A percentile compares a stretch with the other conserved stretches of the same genome.
Evolutionary conservation across 75 land plant genomes (phyloP).

Genomic region (Chamaecyparis obtusa): DNA sequence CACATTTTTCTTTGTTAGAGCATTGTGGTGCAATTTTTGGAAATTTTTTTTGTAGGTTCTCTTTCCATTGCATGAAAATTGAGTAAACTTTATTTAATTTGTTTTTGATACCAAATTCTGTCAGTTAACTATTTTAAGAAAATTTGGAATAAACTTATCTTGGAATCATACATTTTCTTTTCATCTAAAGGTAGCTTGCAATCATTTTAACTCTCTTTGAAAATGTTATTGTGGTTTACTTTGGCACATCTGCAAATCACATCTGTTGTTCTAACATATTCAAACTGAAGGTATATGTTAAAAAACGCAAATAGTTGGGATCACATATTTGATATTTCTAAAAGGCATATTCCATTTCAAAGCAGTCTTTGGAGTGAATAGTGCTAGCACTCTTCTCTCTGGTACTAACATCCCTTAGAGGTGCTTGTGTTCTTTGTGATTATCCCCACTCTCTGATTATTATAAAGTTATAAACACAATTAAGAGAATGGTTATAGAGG

Average conservation of each 20-base stretch:
- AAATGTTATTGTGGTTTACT: not conserved
- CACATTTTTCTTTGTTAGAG: not conserved
- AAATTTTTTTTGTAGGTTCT: too few relatives aligned
- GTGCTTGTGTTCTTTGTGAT: not conserved
- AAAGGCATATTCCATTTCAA: not conserved
- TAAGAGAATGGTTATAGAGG: not conserved
- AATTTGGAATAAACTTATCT: not conserved
- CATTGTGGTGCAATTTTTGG: not conserved
- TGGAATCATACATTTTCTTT: not conserved
- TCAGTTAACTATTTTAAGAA: not conserved
- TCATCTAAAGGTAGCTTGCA: not conserved
- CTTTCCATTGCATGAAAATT: too few relatives aligned
- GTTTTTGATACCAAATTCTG: too few relatives aligned
- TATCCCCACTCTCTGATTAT: not conserved
- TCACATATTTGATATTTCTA: not conserved
- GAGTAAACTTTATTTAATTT: too few relatives aligned
- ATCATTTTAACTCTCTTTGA: not conserved
- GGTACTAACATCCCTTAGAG: too few relatives aligned
- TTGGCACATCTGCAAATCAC: not conserved
- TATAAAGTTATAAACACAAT: too few relatives aligned
- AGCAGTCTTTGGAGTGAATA: not conserved
- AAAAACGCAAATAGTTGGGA: not conserved
- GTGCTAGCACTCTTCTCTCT: not conserved
- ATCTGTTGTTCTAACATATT: not conserved
- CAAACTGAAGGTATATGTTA: not conserved